Evolutionary conservation across 306 rosid genomes (phyloP), one percentile per base, ranked within the genome.

Genomic region (Arachis stenosperma): DNA sequence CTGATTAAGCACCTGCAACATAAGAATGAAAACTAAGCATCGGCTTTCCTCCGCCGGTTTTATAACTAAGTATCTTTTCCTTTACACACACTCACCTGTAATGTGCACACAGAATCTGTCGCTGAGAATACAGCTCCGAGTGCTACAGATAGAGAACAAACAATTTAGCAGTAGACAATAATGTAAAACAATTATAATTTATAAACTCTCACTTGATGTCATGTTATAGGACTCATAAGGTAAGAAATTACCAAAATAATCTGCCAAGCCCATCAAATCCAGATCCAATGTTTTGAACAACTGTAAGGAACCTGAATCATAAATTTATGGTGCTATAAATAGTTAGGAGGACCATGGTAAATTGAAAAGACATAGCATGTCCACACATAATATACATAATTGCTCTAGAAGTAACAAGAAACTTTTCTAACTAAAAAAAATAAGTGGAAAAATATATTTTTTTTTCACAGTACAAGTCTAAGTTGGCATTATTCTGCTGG

Each of bases 51-150:
- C 51, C 8, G 7, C 37, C 51, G 46, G 57, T 27, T 61, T 66
- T n/a, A 53, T 65, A 75, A 73, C 22, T 12, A 43, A 11, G 63
- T 36, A 6, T 40, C 15, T 52, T 55, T 55, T 37, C 42, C 43
- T 61, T 44, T 13, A 57, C 53, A 37, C 30, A 41, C 57, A 40
- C 67, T 81, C 66, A 86, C 92, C 87, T 88, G 93, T 76, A 89
- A 81, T 37, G 91, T 87, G 71, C 95, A 87, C 22, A 89, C 90
- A 13, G 87, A 82, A 75, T 87, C 91, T 5, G 95, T 89, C 2
- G 95, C 95, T 6, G 91, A 81, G 72, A 89, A 83, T 62, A 87
- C 78, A 54, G 95, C 91, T 65, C 95, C 95, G 9, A 89, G 88
- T 40, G 95, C 95, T 89, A 66, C 67, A 60, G 47, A 69, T 58